phyloP scores from a whole-genome alignment of 495 filamentous ascomycete species.

The Daldinia caldariorum region DNA sequence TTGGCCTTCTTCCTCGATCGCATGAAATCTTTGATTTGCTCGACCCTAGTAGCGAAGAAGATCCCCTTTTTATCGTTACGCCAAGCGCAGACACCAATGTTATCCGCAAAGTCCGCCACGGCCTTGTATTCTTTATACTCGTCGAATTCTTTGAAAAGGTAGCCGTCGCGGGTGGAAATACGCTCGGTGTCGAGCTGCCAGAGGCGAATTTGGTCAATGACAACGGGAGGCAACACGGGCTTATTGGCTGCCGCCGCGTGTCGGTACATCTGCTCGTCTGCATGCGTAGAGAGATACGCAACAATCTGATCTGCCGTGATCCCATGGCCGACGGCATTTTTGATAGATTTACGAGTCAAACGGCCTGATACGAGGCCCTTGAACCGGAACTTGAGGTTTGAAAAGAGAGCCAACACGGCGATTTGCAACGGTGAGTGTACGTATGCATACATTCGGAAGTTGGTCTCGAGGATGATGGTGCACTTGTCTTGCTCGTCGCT shows the following conservation, averaged over 20 bases:
- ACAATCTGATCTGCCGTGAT: slow-evolving; percentile 97
- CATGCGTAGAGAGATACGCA: slow-evolving; percentile 84
- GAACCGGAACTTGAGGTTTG: slow-evolving; percentile 83
- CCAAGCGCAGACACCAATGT: slow-evolving; percentile 92
- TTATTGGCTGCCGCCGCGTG: slow-evolving; percentile 62
- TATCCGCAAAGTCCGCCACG: slow-evolving; percentile 80
- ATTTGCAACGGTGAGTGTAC: slow-evolving; percentile 92
- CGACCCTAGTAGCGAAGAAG: slow-evolving; percentile 88
- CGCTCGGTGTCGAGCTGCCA: slow-evolving; percentile 98
- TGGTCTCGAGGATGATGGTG: slow-evolving; percentile 97
- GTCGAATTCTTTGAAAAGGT: slow-evolving; percentile 89
- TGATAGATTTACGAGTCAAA: slow-evolving; percentile 85
- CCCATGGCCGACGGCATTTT: slow-evolving; percentile 83
- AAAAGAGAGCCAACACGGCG: slow-evolving; percentile 90
- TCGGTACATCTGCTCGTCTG: slow-evolving; percentile 89
- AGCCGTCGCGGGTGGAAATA: slow-evolving; percentile 82
- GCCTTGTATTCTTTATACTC: slow-evolving; percentile 78
- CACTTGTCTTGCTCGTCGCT: slow-evolving; percentile 65
- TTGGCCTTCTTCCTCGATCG: slow-evolving; percentile 66
- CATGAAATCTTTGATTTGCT: slow-evolving; percentile 84
- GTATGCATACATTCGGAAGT: slow-evolving; percentile 97
- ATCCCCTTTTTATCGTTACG: slow-evolving; percentile 77
- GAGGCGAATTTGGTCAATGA: slow-evolving; percentile 95
- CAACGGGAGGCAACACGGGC: slow-evolving; percentile 87
- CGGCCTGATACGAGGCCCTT: slow-evolving; percentile 91